Percentiles rank a stretch among this genome's conserved stretches.
Evolutionary conservation across 148 eudicot genomes (phyloP).

Genomic region (Beta vulgaris): DNA sequence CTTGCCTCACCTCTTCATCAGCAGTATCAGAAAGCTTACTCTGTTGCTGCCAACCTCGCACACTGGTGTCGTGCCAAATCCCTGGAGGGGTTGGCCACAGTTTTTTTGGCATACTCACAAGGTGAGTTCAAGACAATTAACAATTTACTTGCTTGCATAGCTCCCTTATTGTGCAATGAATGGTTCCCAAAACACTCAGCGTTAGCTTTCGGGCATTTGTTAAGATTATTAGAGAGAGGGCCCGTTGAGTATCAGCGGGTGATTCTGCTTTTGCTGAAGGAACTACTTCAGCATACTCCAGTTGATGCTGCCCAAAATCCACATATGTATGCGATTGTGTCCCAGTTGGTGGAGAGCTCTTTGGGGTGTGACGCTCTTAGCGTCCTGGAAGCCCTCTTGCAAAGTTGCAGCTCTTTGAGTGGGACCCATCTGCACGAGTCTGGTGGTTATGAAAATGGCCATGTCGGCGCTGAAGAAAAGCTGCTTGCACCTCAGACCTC

Average conservation of each 20-base stretch:
- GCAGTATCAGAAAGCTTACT: slow-evolving; percentile 81
- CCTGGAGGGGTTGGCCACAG: slow-evolving; percentile 74
- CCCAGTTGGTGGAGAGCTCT: slow-evolving; percentile 98
- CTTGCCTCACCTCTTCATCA: slow-evolving; percentile 64
- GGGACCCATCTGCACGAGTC: slow-evolving; percentile 66
- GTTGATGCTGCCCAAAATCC: slow-evolving; percentile 99
- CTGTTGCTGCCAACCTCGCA: slow-evolving; percentile 79
- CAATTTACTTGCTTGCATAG: slow-evolving; percentile 81
- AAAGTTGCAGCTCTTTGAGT: slow-evolving; percentile 82
- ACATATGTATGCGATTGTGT: slow-evolving; percentile 96
- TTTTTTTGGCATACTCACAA: slow-evolving; percentile 75
- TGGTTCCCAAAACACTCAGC: slow-evolving; percentile 98
- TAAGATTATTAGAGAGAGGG: slow-evolving; percentile 81
- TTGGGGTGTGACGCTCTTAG: slow-evolving; percentile 95
- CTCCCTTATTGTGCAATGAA: slow-evolving; percentile 82
- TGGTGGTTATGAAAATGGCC: slow-evolving; percentile 58
- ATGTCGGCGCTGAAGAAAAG: slow-evolving; percentile 69
- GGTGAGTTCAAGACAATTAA: slow-evolving; percentile 84
- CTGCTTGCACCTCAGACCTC: slow-evolving; percentile 78
- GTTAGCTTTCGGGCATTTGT: slow-evolving; percentile 87
- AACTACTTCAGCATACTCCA: slow-evolving; percentile 92
- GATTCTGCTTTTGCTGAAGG: slow-evolving; percentile 82
- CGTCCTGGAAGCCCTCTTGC: slow-evolving; percentile 93
- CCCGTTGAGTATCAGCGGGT: slow-evolving; percentile 94
- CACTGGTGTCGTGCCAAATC: slow-evolving; percentile 88